Conservation (phyloP, 2,329 filamentous ascomycete genomes). For the Chlorencoelia australis region DNA sequence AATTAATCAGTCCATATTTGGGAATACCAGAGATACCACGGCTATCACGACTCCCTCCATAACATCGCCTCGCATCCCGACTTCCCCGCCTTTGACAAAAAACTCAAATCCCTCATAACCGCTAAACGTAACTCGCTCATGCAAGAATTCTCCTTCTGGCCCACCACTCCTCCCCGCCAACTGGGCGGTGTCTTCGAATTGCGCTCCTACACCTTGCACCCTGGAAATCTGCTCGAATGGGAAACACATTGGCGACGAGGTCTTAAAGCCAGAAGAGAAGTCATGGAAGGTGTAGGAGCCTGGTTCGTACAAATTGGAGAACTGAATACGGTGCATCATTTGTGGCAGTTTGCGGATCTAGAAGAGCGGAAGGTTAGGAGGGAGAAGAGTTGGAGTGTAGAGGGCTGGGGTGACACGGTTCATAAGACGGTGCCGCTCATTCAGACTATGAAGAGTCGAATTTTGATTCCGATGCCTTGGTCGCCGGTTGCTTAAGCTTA, state of each 20-base stretch:
- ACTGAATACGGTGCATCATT: conserved; percentile 91
- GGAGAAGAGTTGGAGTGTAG: conserved; percentile 90
- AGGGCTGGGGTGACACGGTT: conserved; percentile 94
- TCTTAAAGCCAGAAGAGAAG: conserved; percentile 79
- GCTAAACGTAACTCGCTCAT: conserved; percentile 85
- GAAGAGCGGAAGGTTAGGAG: conserved; percentile 84
- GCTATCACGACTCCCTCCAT: conserved; percentile 87
- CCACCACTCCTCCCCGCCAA: conserved; percentile 79
- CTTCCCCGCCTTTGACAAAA: conserved; percentile 71
- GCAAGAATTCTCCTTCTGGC: conserved; percentile 99
- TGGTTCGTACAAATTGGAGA: conserved; percentile 99
- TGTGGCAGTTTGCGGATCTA: conserved; percentile 97
- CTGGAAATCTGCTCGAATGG: conserved; percentile 94
- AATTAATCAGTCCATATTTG: conserved; percentile 80
- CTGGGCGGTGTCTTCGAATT: conserved; percentile 93
- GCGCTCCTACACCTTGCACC: conserved; percentile 91
- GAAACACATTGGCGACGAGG: conserved; percentile 96
- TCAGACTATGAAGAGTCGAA: conserved; percentile 89
- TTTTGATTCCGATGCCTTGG: conserved; percentile 93
- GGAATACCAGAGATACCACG: conserved; percentile 97
- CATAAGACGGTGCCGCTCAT: conserved; percentile 98
- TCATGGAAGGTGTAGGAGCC: conserved; percentile 96
- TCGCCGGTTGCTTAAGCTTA: conserved; percentile 74
- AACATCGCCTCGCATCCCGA: conserved; percentile 74
- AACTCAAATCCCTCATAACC: conserved; percentile 76